phyloP scores from a whole-genome alignment of 1,139 yeast species.

The Kluyveromyces sp. region DNA sequence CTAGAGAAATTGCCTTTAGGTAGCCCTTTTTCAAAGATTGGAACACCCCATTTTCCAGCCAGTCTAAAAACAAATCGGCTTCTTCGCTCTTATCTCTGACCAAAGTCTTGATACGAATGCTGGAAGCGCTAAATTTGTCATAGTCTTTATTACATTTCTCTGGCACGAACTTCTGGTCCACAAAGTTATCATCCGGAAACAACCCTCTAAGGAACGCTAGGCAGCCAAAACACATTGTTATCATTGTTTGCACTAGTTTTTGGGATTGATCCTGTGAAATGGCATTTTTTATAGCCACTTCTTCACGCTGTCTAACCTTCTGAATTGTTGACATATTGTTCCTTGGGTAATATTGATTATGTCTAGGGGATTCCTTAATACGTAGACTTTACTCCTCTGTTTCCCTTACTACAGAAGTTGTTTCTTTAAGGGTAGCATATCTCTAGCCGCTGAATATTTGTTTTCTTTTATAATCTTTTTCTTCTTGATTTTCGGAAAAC shows the following conservation, averaged over 20 bases:
- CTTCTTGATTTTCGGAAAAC: no score
- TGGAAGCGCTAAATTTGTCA: constrained; percentile 24
- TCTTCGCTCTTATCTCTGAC: constrained; percentile 37
- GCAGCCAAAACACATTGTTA: constrained; percentile 44
- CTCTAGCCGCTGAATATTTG: no score
- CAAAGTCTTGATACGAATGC: constrained; percentile 40
- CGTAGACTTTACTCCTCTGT: no score
- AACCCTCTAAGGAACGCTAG: constrained; percentile 45
- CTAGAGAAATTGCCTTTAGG: constrained; percentile 40
- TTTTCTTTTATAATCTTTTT: no score
- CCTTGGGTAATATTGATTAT: no score
- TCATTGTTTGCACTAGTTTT: constrained; percentile 37
- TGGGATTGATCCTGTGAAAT: constrained; percentile 33
- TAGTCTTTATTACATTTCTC: constrained; percentile 27
- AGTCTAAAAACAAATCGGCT: constrained; percentile 40
- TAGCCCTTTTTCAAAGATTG: constrained; percentile 37
- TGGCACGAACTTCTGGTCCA: constrained; percentile 37
- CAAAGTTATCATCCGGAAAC: constrained; percentile 42
- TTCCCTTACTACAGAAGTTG: no score
- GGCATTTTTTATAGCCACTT: constrained; percentile 15
- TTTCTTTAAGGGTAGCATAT: no score
- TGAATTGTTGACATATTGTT: constrained; percentile 25
- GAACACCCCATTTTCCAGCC: constrained; percentile 45
- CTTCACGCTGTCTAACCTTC: constrained; percentile 13
- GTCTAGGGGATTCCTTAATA: no score